Evolutionary conservation across 164 flowering plant genomes (phyloP), one percentile per base, ranked within the genome.

Genomic region (Aristolochia contorta): DNA sequence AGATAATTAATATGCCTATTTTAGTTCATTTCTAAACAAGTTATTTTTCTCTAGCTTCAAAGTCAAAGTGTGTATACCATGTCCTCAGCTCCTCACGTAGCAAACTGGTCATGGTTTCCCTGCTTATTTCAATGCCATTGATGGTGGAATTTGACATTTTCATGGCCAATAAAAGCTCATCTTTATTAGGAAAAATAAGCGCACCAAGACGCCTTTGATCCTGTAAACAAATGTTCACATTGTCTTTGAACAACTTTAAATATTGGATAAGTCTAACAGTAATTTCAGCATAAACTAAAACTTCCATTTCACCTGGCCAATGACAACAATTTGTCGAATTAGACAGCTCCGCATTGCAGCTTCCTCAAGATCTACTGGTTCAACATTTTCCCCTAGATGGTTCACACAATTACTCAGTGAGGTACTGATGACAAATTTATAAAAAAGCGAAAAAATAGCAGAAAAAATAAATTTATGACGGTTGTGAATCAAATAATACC

Each of bases 161-260:
- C 16, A 91, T 87, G 46, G 69, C 69, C 19, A 52, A 13, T 56
- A 83, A 62, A 46, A 78, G 67, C 72, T 84, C 96, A 60, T 89
- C 96, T 72, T 80, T 82, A 77, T 87, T 79, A 57, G 98, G 96
- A 60, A 89, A 89, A 65, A 89, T 76, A 41, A 86, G 57, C 60
- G 98, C 98, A 72, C 91, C 98, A 58, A 87, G 84, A 18, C 96
- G 96, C 3, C 98, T 78, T 71, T 84, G 86, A 76, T 92, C 96
- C 98, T 92, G 76, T 30, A 62, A 27, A 60, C 22, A 45, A 54
- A 19, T 8, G 6, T 27, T 21, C 19, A 49, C 24, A 3, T 3
- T 49, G 22, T 6, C 15, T 20, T 18, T 49, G 14, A 49, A 20
- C 22, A 6, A 20, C 19, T 12, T 18, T 49, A 58, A n/a, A 58